phyloP scores from a whole-genome alignment of 768 basidiomycete species.

The Lentinula boryana region DNA sequence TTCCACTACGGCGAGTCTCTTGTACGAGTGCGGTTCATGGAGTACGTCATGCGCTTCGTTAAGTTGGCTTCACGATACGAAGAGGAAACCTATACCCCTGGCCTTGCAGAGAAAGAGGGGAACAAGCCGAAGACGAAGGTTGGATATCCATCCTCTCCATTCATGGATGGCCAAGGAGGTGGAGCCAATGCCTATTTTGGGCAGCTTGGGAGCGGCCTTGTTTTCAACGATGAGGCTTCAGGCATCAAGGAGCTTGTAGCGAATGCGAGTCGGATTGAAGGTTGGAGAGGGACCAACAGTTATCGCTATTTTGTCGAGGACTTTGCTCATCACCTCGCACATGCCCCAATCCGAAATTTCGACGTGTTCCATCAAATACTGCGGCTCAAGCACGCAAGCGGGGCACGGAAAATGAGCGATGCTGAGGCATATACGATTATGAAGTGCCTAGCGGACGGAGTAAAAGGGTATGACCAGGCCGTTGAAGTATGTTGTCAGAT shows the following conservation, averaged over 20 bases:
- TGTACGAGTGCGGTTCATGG: conserved; percentile 84
- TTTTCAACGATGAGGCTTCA: conserved; percentile 66
- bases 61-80: conserved; percentile 89
- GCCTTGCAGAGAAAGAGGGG: conserved; percentile 45
- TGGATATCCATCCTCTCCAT: conserved; percentile 59
- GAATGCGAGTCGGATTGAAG: conserved; percentile 86
- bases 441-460: conserved; percentile 61
- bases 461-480: conserved; percentile 82
- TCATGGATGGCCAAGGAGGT: conserved; percentile 27
- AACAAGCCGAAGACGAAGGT: conserved; percentile 61
- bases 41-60: conserved; percentile 85
- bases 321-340: conserved; percentile 60
- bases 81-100: conserved; percentile 55
- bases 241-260: conserved; percentile 64
- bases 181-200: conserved; percentile 30
- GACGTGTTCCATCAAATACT: conserved; percentile 85
- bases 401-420: conserved; percentile 56
- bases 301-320: conserved; percentile 62
- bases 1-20: conserved; percentile 88
- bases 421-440: conserved; percentile 72
- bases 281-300: conserved; percentile 80
- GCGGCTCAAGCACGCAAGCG: conserved; percentile 57
- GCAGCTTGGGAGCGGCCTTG: conserved; percentile 75
- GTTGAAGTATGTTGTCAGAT: conserved; percentile 56
- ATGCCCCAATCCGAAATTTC: conserved; percentile 63